Base-by-base conservation (phyloP, 2,329 filamentous ascomycete genomes). In the Aspergillus texensis region DNA sequence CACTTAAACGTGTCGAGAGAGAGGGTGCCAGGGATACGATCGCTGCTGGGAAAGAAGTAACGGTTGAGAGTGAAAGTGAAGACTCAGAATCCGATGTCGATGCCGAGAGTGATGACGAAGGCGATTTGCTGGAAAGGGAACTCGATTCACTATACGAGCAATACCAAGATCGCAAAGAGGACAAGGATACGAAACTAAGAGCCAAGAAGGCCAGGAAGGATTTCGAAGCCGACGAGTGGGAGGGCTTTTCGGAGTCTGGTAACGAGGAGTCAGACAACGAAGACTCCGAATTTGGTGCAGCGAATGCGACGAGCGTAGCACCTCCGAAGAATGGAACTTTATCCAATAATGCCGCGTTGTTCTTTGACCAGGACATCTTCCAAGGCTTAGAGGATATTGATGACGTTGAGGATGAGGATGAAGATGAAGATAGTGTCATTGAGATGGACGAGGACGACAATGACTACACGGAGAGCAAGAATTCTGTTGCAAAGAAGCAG, bases 321-420 rank as follows among this genome's bases (percentile, higher is more conserved):
- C 67, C 73, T n/a, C 66, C 66, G 3, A 67, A 75, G 39, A 65
- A 71, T 32, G 74, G 73, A 26, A 89, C 86, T 12, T 83, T 98
- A n/a, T 96, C 93, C 3, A 94, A 89, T 76, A 88, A 93, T 67
- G 95, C 95, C 10, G 87, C 90, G 11, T 86, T 90, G 65, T 99
- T 99, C 81, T 99, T 99, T 77, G 91, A 91, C 71, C 94, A 97
- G 75, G 94, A 97, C 69, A 90, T 99, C 46, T 99, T 99, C 83
- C 89, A 94, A 69, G 92, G 89, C 45, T 88, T 98, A 60, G 87
- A 88, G 26, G 91, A 87, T 0, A 77, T 90, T 24, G 80, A 89
- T 2, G 88, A 88, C 21, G 83, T 86, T 30, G 82, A 85, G 8
- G 79, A 80, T 11, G 80, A 82, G 11, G 77, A 79, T 4, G 87